Base-by-base conservation (phyloP, 78 protist genomes). In the Diacronema lutheri region DNA sequence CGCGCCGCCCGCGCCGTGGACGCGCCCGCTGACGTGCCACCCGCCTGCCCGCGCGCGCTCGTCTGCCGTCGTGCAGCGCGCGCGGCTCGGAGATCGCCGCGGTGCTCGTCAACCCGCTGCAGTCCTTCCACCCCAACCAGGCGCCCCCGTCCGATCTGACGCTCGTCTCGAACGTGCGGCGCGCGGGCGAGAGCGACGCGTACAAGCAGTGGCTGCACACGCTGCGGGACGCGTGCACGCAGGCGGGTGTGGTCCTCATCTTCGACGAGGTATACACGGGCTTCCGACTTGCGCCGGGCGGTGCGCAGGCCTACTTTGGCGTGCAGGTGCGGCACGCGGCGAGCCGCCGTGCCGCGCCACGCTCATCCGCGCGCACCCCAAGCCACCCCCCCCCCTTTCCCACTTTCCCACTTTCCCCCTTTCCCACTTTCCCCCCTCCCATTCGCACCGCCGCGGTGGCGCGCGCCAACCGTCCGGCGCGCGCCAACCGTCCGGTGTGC, bases 71-170 rank as follows among this genome's bases (percentile, higher is more conserved):
- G 31, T 9, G 31, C 31, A 64, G 50, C 31, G 25, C 37, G 13
- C 58, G 50, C 58, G 25, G 62, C 80, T 7, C 25, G 23, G 84
- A 79, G 84, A 50, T 79, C 61, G 84, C 84, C 38, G 84, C 69
- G 38, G 84, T 79, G 19, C 84, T 79, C 44, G 61, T 79, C 84
- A 57, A 55, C 44, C 84, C 84, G 23, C 33, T 79, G 29, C 69
- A 55, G 35, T 31, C 57, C 14, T 74, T 74, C 46, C 57, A 33
- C 40, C 41, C 60, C 2, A n/a, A n/a, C 60, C 12, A 71, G 16
- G 1, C 83, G 13, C n/a, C n/a, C 4, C 83, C 35, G 21, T 55
- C 64, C 23, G 64, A 13, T 2, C 83, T 50, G 7, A 12, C 33
- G 46, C 33, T 50, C 16, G 41, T 50, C 26, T 50, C 35, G n/a